These are phyloP conservation scores for Ustilago bromivora DNA, from an alignment of 1,284 basidiomycete genomes.

Conservation along the genomic window DNA sequence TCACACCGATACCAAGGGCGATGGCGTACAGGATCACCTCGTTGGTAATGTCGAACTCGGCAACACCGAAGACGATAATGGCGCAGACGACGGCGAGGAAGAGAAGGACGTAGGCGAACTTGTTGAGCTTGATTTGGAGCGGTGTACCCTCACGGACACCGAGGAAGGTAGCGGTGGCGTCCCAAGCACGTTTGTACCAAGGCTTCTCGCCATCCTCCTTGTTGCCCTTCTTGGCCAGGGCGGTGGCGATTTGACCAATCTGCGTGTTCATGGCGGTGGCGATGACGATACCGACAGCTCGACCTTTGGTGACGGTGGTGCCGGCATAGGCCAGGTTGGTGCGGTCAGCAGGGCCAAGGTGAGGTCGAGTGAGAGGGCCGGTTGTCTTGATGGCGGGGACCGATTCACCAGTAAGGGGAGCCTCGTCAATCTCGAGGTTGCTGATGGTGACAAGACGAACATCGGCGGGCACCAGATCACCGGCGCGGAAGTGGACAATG, in stretches of 20 bases:
- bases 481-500: slow-evolving; percentile 71
- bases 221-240: slow-evolving; percentile 42
- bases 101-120: slow-evolving; percentile 77
- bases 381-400: slow-evolving; percentile 60
- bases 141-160: slow-evolving; percentile 74
- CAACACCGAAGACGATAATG: slow-evolving; percentile 73
- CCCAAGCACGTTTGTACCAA: slow-evolving; percentile 55
- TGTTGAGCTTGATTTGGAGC: slow-evolving; percentile 76
- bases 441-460: slow-evolving; percentile 58
- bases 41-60: slow-evolving; percentile 69
- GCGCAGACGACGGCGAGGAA: slow-evolving; percentile 74
- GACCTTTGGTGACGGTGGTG: slow-evolving; percentile 64
- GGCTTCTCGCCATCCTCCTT: slow-evolving; percentile 24
- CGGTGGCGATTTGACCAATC: slow-evolving; percentile 64
- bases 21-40: slow-evolving; percentile 72
- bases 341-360: slow-evolving; percentile 56
- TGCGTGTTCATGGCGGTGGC: slow-evolving; percentile 61
- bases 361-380: slow-evolving; percentile 43
- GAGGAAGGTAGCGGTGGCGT: slow-evolving; percentile 62
- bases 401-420: slow-evolving; percentile 62
- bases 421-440: slow-evolving; percentile 65
- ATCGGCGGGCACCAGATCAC: slow-evolving; percentile 62
- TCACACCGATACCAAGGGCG: slow-evolving; percentile 66
- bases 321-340: slow-evolving; percentile 60
- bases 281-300: slow-evolving; percentile 59